These are phyloP conservation scores for Pueraria montana DNA, from an alignment of 306 rosid genomes.

Conservation along the genomic window DNA sequence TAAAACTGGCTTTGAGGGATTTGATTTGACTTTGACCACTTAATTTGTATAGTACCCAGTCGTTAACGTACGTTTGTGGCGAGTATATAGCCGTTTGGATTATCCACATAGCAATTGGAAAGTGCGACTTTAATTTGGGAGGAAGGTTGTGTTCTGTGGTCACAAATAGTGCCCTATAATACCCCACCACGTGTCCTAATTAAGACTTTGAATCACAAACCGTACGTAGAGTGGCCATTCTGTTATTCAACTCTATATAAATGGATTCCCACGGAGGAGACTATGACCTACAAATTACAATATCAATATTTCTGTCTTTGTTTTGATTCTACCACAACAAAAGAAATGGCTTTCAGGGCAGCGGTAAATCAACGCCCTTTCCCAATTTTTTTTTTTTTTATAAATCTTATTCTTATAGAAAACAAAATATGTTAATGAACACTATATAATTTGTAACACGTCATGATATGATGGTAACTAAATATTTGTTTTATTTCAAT, in stretches of 20 bases:
- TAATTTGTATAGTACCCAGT: not conserved
- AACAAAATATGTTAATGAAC: no score
- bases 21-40: not conserved
- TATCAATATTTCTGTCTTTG: not conserved
- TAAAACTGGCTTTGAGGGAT: not conserved
- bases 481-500: no score
- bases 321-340: not conserved
- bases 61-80: slow-evolving; percentile 25
- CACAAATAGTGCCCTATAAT: slow-evolving; percentile 8
- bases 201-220: no score
- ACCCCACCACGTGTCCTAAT: slow-evolving; percentile 22
- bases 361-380: slow-evolving; percentile 13
- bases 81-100: slow-evolving; percentile 19
- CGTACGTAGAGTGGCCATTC: no score
- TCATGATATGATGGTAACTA: no score
- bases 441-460: no score
- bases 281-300: not conserved
- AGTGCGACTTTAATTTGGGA: not conserved
- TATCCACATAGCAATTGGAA: not conserved
- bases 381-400: no score
- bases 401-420: no score
- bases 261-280: not conserved
- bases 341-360: slow-evolving; percentile 52
- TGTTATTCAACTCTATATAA: slow-evolving; percentile 38
- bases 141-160: slow-evolving; percentile 1